Conservation (phyloP, 768 basidiomycete genomes). For the Amanita jacksonii region DNA sequence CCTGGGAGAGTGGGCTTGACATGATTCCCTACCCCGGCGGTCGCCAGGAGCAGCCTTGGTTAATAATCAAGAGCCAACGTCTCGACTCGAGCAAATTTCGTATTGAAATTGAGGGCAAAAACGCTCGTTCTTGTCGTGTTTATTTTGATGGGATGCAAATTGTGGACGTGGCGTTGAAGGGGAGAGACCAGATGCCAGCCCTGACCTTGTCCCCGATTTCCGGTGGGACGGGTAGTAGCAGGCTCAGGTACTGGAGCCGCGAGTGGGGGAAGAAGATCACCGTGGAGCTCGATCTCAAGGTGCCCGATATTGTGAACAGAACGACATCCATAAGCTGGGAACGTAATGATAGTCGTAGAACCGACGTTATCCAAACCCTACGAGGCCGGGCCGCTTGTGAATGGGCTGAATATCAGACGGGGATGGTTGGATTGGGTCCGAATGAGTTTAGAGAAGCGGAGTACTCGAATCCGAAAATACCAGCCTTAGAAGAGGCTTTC, state of each 20-base stretch:
- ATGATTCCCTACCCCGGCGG: slow-evolving; percentile 30
- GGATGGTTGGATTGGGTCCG: slow-evolving; percentile 30
- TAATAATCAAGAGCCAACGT: slow-evolving; percentile 32
- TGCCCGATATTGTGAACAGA: too few relatives aligned
- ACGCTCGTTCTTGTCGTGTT: slow-evolving; percentile 53
- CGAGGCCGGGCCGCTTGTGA: slow-evolving; percentile 47
- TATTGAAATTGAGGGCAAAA: slow-evolving; percentile 41
- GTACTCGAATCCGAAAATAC: slow-evolving; percentile 33
- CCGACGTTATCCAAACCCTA: too few relatives aligned
- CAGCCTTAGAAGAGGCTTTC: slow-evolving; percentile 60
- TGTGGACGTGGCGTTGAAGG: not conserved
- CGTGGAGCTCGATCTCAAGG: slow-evolving; percentile 43
- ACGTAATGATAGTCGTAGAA: too few relatives aligned
- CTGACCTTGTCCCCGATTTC: not conserved
- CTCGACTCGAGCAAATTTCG: slow-evolving; percentile 34
- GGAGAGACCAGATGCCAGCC: not conserved
- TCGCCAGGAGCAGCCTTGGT: slow-evolving; percentile 23
- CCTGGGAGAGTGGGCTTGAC: slow-evolving; percentile 31
- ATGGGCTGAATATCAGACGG: slow-evolving; percentile 63
- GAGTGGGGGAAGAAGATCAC: slow-evolving; percentile 45
- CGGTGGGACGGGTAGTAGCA: slow-evolving; percentile 15
- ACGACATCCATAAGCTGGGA: too few relatives aligned
- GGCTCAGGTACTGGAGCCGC: slow-evolving; percentile 51
- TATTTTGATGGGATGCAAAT: slow-evolving; percentile 32
- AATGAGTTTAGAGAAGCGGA: slow-evolving; percentile 19